These are phyloP conservation scores for Amanita exitialis DNA, from an alignment of 768 basidiomycete genomes.

Conservation along the genomic window DNA sequence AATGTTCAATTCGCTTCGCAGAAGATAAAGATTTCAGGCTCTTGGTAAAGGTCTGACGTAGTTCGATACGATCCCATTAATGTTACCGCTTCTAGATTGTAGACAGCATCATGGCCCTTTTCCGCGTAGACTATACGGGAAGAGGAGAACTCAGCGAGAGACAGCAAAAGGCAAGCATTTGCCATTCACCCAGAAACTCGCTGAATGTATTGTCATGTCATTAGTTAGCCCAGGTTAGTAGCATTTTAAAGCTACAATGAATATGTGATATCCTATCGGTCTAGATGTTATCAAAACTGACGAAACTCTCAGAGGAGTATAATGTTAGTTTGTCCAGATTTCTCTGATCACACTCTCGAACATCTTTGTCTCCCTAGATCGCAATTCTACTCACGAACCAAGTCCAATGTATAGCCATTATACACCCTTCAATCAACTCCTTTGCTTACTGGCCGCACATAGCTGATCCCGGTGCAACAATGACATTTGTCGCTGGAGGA, in stretches of 20 bases:
- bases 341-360: conserved; percentile 1
- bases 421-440: neutral
- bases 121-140: conserved; percentile 89
- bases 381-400: conserved; percentile 87
- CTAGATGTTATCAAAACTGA: conserved; percentile 85
- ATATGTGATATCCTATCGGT: neutral
- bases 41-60: conserved; percentile 29
- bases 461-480: conserved; percentile 93
- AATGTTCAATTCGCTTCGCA: conserved; percentile 79
- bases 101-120: conserved; percentile 96
- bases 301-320: conserved; percentile 87
- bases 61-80: conserved; percentile 1
- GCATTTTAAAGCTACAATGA: neutral
- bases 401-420: conserved; percentile 58
- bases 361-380: conserved; percentile 38
- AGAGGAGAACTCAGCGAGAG: conserved; percentile 91
- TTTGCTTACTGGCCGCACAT: conserved; percentile 1
- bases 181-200: neutral
- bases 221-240: conserved; percentile 71
- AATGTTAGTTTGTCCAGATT: conserved; percentile 38
- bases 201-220: neutral
- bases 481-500: conserved; percentile 92
- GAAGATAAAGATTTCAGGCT: conserved; percentile 81
- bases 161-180: conserved; percentile 68
- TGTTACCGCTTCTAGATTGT: conserved; percentile 50